Percentiles rank a stretch among this genome's conserved stretches.
phyloP scores from a whole-genome alignment of 441 rosid genomes.

The Manihot esculenta region DNA sequence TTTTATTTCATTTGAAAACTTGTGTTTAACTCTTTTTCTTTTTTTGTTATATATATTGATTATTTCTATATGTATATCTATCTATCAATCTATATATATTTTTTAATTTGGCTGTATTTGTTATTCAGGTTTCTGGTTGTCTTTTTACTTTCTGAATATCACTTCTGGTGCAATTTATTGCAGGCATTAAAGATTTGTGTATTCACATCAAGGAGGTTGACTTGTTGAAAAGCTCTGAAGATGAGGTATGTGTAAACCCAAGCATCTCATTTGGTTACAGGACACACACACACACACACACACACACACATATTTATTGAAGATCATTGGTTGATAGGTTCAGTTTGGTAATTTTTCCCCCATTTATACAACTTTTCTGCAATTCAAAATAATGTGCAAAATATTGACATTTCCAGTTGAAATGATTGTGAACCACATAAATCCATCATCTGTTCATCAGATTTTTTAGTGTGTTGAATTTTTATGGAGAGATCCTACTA shows the following conservation, averaged over 20 bases:
- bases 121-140: background rate
- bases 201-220: conserved; percentile 61
- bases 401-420: background rate
- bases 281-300: too few relatives aligned
- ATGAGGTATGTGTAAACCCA: conserved; percentile 62
- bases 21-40: too few relatives aligned
- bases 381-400: background rate
- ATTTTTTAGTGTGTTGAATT: background rate
- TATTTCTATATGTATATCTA: too few relatives aligned
- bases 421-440: too few relatives aligned
- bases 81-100: too few relatives aligned
- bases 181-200: conserved; percentile 72
- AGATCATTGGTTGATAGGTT: background rate
- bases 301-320: too few relatives aligned
- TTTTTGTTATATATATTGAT: too few relatives aligned
- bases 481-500: background rate
- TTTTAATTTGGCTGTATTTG: conserved; percentile 6
- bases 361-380: background rate
- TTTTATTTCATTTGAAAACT: too few relatives aligned
- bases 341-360: background rate
- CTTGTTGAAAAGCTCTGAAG: conserved; percentile 60
- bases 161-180: conserved; percentile 20
- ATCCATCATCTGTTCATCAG: background rate
- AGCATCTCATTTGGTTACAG: too few relatives aligned
- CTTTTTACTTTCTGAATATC: conserved; percentile 12